Evolutionary conservation across 2,329 filamentous ascomycete species (phyloP).

Genomic region (Biscogniauxia marginata): DNA sequence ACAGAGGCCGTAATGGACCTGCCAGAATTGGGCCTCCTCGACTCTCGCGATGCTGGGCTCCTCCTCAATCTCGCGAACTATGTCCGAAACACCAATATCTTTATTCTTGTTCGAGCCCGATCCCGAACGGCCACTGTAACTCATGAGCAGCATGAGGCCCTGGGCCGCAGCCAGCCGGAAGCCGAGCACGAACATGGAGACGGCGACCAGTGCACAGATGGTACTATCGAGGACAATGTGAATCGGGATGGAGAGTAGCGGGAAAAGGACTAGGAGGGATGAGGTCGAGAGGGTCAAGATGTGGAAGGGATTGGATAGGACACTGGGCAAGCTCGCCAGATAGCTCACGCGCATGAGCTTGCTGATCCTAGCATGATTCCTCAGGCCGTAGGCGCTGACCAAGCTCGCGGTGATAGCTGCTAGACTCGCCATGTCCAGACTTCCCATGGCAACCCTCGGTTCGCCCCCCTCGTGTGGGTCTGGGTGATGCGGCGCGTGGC

Average conservation of each 20-base stretch:
- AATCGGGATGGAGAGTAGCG: slow-evolving; percentile 75
- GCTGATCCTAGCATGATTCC: slow-evolving; percentile 89
- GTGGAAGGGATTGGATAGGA: slow-evolving; percentile 94
- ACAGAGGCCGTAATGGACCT: slow-evolving; percentile 94
- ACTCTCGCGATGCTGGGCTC: slow-evolving; percentile 74
- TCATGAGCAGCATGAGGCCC: slow-evolving; percentile 95
- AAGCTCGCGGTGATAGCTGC: slow-evolving; percentile 81
- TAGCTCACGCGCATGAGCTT: slow-evolving; percentile 86
- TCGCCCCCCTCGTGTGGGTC: slow-evolving; percentile 54
- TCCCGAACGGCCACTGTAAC: slow-evolving; percentile 55
- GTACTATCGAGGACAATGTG: slow-evolving; percentile 81
- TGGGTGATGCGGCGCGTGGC: slow-evolving; percentile 71
- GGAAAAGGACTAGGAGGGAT: slow-evolving; percentile 73
- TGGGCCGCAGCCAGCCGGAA: slow-evolving; percentile 80
- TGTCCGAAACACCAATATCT: slow-evolving; percentile 60
- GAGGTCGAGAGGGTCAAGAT: slow-evolving; percentile 91
- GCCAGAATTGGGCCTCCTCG: slow-evolving; percentile 95
- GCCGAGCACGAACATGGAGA: slow-evolving; percentile 86
- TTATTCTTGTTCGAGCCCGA: slow-evolving; percentile 29
- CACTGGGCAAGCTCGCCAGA: slow-evolving; percentile 75
- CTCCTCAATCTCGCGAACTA: slow-evolving; percentile 81
- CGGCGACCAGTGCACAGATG: slow-evolving; percentile 76
- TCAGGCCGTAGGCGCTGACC: slow-evolving; percentile 80
- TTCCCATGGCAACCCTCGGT: slow-evolving; percentile 64
- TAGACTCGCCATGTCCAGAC: slow-evolving; percentile 76